Conservation (phyloP, 106 monocot species). For the Vanilla planifolia region DNA sequence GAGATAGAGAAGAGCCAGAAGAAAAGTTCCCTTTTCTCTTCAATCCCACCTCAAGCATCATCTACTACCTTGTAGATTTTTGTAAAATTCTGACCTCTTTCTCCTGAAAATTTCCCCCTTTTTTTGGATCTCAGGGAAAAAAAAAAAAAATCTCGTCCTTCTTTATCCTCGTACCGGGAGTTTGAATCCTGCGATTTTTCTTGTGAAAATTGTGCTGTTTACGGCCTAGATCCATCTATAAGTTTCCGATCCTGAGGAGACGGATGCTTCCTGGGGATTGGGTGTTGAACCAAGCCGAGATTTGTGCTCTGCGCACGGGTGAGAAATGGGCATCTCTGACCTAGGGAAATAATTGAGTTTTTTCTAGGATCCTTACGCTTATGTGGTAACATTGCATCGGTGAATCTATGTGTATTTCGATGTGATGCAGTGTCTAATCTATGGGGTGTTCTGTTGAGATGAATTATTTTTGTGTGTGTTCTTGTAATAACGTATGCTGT, state of each 20-base stretch:
- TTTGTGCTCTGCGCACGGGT: background rate
- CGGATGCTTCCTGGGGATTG: background rate
- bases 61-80: no score
- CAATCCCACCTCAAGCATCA: no score
- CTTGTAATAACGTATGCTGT: no score
- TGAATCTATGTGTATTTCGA: background rate
- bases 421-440: background rate
- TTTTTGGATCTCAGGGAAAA: background rate
- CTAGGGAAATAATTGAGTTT: background rate
- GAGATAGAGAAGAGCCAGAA: no score
- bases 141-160: no score
- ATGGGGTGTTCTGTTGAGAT: background rate
- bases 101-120: background rate
- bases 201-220: background rate
- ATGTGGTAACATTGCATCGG: background rate
- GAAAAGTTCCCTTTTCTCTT: no score
- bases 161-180: background rate
- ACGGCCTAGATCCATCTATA: background rate
- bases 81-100: slow-evolving; percentile 1
- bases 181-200: background rate
- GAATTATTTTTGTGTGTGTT: background rate
- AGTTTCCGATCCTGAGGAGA: background rate
- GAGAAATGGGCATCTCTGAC: background rate
- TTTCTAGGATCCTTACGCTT: background rate
- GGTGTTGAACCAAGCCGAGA: background rate